Evolutionary conservation across 768 basidiomycete genomes (phyloP).

Genomic region (Tricholoma matsutake): DNA sequence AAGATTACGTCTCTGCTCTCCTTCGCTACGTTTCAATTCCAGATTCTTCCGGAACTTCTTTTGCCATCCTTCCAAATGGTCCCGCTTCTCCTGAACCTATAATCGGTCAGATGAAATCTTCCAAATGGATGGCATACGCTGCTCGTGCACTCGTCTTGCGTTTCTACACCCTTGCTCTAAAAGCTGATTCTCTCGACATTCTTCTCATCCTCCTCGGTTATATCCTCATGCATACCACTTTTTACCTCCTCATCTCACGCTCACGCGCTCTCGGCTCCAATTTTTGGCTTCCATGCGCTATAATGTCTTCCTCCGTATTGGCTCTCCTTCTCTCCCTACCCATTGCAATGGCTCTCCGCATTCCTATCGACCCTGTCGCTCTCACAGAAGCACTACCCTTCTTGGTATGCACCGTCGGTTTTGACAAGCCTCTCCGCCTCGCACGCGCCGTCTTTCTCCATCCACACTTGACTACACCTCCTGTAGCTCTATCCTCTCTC

Average conservation of each 20-base stretch:
- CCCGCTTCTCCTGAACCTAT: conserved; percentile 9
- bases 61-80: conserved; percentile 15
- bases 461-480: conserved; percentile 54
- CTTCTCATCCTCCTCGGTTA: conserved; percentile 92
- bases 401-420: conserved; percentile 96
- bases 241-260: conserved; percentile 85
- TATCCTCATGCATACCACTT: conserved; percentile 92
- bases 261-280: conserved; percentile 79
- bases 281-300: conserved; percentile 59
- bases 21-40: conserved; percentile 1
- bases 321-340: conserved; percentile 85
- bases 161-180: conserved; percentile 40
- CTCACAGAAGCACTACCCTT: conserved; percentile 96
- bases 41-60: neutral
- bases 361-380: conserved; percentile 89
- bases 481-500: conserved; percentile 23
- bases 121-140: conserved; percentile 90
- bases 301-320: conserved; percentile 76
- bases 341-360: conserved; percentile 64
- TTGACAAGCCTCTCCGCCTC: conserved; percentile 94
- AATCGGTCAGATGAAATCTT: conserved; percentile 73
- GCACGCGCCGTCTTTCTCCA: conserved; percentile 88
- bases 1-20: conserved; percentile 46
- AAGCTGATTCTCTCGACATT: conserved; percentile 95
- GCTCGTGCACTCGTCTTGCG: conserved; percentile 33